These are phyloP conservation scores for Acanthamoeba culbertsoni DNA, from an alignment of 208 protist species.

Conservation along the genomic window DNA sequence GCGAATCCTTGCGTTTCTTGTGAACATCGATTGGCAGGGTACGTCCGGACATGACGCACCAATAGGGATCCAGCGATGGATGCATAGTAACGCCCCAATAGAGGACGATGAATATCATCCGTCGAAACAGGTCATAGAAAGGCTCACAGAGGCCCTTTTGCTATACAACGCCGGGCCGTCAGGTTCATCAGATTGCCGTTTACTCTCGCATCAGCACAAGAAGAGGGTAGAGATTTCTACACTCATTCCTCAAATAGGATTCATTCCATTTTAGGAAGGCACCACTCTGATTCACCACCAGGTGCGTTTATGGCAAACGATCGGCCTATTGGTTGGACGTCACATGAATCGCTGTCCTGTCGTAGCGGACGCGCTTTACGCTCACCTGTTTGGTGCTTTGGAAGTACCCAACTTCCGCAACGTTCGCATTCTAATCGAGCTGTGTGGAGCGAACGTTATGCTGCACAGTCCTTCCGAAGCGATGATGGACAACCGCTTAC, in stretches of 20 bases:
- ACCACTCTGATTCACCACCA: neutral
- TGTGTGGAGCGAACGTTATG: neutral
- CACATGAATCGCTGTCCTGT: neutral
- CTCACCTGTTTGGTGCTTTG: neutral
- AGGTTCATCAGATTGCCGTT: neutral
- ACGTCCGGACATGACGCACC: too few relatives aligned
- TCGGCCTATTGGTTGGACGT: neutral
- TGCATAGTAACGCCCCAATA: neutral
- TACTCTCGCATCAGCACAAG: neutral
- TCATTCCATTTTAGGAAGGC: neutral
- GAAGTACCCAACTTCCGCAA: neutral
- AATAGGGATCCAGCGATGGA: too few relatives aligned
- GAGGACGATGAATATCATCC: neutral
- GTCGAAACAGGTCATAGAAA: neutral
- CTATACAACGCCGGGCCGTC: neutral
- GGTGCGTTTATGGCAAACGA: neutral
- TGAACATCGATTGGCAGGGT: too few relatives aligned
- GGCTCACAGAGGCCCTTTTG: neutral
- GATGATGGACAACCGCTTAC: neutral
- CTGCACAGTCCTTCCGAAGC: neutral
- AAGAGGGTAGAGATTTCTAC: neutral
- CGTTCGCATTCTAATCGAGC: neutral
- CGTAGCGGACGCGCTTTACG: neutral
- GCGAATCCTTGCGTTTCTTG: too few relatives aligned
- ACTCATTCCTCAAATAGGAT: neutral